These are phyloP conservation scores for Globisporangium ultimum DNA, from an alignment of 352 stramenopile species.

Conservation along the genomic window DNA sequence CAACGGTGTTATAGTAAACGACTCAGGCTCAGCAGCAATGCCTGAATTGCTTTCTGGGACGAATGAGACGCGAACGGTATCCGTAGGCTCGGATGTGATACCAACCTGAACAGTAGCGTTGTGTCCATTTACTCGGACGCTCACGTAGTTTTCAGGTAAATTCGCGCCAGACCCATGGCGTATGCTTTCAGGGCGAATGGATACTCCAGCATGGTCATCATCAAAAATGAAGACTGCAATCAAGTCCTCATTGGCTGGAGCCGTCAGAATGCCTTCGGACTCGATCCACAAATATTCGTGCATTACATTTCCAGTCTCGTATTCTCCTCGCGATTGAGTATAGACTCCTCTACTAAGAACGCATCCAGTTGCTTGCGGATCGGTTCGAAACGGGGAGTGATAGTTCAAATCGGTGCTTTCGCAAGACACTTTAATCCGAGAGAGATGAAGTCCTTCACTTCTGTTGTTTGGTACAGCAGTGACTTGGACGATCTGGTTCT, in stretches of 20 bases:
- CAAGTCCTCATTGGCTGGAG: conserved; percentile 17
- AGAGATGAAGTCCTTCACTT: conserved; percentile 32
- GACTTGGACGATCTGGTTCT: conserved; percentile 31
- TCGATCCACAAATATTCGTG: conserved; percentile 54
- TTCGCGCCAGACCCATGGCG: conserved; percentile 23
- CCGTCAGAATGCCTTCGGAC: conserved; percentile 42
- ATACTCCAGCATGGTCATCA: conserved; percentile 40
- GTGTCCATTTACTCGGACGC: conserved; percentile 37
- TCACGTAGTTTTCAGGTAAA: conserved; percentile 29
- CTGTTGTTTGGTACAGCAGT: conserved; percentile 30
- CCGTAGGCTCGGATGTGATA: conserved; percentile 36
- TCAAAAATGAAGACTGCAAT: conserved; percentile 50
- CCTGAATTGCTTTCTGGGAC: conserved; percentile 17
- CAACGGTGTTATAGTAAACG: conserved; percentile 23
- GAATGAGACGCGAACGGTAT: conserved; percentile 35
- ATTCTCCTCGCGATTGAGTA: conserved; percentile 40
- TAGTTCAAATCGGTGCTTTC: conserved; percentile 43
- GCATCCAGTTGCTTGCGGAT: conserved; percentile 18
- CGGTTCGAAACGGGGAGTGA: conserved; percentile 26
- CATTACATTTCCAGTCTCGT: conserved; percentile 49
- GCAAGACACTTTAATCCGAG: conserved; percentile 25
- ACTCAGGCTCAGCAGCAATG: conserved; percentile 24
- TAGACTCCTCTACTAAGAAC: conserved; percentile 42
- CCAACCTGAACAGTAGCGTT: conserved; percentile 33
- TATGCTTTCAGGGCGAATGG: conserved; percentile 31